Percentiles rank a stretch among this genome's conserved stretches.
These are phyloP conservation scores for Cyclotella choctawhatcheeana DNA, from an alignment of 108 stramenopile genomes.

Conservation along the genomic window DNA sequence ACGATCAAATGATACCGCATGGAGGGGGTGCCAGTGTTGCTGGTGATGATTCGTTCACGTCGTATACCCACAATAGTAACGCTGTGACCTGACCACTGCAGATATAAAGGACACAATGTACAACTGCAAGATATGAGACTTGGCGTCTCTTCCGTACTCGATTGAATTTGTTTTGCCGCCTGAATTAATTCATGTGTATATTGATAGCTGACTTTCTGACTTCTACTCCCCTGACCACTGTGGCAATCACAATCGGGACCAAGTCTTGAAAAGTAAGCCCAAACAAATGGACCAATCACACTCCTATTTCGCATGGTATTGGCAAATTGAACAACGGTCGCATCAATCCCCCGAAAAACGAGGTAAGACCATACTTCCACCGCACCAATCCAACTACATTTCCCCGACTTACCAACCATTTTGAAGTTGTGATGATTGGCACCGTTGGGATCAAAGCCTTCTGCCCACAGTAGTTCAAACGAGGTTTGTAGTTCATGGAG, in stretches of 20 bases:
- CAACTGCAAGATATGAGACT: conserved; percentile 17
- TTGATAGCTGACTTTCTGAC: conserved; percentile 14
- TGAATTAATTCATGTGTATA: conserved; percentile 30
- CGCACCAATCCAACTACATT: conserved; percentile 67
- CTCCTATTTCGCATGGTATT: conserved; percentile 54
- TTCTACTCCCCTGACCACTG: conserved; percentile 4
- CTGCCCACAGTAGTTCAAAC: conserved; percentile 70
- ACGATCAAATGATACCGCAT: conserved; percentile 52
- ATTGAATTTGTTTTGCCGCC: conserved; percentile 11
- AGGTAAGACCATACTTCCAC: conserved; percentile 74
- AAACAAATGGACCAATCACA: conserved; percentile 57
- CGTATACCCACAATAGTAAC: conserved; percentile 75
- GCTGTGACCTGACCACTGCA: conserved; percentile 91
- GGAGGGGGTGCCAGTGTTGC: neutral
- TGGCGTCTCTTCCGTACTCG: neutral
- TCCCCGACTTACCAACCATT: conserved; percentile 57
- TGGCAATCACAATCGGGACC: conserved; percentile 33
- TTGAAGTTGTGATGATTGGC: conserved; percentile 63
- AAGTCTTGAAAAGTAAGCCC: conserved; percentile 60
- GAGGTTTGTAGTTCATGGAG: conserved; percentile 57
- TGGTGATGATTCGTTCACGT: conserved; percentile 16
- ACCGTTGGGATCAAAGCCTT: conserved; percentile 70
- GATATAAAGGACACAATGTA: conserved; percentile 63
- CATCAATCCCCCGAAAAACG: conserved; percentile 65
- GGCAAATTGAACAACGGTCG: conserved; percentile 81